phyloP scores from a whole-genome alignment of 2,329 filamentous ascomycete species.

The Pseudogymnoascus pannorum region DNA sequence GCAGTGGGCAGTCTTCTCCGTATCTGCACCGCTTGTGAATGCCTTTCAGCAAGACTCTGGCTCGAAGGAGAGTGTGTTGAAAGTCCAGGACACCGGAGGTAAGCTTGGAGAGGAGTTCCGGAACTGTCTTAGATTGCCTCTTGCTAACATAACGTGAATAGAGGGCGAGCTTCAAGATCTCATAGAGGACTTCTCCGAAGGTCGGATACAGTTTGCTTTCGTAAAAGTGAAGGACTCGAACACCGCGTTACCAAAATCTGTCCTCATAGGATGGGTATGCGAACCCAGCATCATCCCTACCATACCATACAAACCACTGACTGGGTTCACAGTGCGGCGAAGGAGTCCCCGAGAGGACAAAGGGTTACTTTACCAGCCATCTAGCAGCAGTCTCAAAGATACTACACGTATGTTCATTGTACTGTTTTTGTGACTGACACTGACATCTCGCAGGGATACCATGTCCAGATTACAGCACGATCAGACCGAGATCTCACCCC shows the following conservation, averaged over 20 bases:
- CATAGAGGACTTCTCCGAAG: conserved; percentile 93
- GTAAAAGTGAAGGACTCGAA: conserved; percentile 96
- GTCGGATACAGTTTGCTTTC: conserved; percentile 93
- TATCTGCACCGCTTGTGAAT: conserved; percentile 84
- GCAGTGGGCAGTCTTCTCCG: conserved; percentile 91
- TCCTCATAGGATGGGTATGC: conserved; percentile 78
- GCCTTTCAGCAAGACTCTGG: conserved; percentile 79
- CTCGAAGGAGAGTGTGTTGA: conserved; percentile 87
- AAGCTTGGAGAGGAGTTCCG: conserved; percentile 15
- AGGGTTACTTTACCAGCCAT: conserved; percentile 97
- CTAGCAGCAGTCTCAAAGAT: conserved; percentile 82
- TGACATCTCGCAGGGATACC: conserved; percentile 59
- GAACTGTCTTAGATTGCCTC: background rate
- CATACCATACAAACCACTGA: conserved; percentile 19
- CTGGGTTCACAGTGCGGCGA: conserved; percentile 65
- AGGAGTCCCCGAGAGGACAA: conserved; percentile 95
- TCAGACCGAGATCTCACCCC: conserved; percentile 84
- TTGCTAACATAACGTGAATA: conserved; percentile 32
- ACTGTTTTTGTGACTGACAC: conserved; percentile 12
- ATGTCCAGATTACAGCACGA: conserved; percentile 93
- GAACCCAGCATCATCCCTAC: background rate
- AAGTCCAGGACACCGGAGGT: conserved; percentile 90
- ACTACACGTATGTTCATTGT: conserved; percentile 56
- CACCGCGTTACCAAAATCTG: conserved; percentile 78
- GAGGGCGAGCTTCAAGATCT: conserved; percentile 88